These are phyloP conservation scores for Cadophora sp. DNA, from an alignment of 2,329 filamentous ascomycete species.

Conservation along the genomic window DNA sequence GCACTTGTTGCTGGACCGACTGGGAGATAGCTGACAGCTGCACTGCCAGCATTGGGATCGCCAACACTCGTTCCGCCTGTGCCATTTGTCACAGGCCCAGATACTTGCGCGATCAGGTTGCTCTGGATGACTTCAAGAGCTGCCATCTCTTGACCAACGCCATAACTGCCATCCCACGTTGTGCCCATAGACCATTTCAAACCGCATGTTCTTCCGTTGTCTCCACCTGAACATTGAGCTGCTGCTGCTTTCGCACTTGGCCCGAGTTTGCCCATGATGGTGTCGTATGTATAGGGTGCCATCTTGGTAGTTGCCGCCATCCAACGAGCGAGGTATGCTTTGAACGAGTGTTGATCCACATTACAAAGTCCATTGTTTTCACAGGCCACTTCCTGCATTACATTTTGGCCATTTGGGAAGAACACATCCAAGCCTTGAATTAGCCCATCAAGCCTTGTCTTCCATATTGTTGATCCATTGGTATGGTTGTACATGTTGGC, in stretches of 20 bases:
- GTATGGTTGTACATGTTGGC: slow-evolving; percentile 74
- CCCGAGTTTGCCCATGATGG: slow-evolving; percentile 59
- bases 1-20: slow-evolving; percentile 50
- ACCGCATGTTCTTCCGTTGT: slow-evolving; percentile 65
- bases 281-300: slow-evolving; percentile 60
- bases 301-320: slow-evolving; percentile 62
- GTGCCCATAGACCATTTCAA: slow-evolving; percentile 58
- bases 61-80: slow-evolving; percentile 65
- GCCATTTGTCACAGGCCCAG: slow-evolving; percentile 53
- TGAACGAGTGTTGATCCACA: slow-evolving; percentile 68
- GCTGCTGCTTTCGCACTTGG: slow-evolving; percentile 66
- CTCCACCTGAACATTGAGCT: slow-evolving; percentile 65
- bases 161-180: slow-evolving; percentile 62
- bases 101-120: slow-evolving; percentile 59
- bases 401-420: slow-evolving; percentile 58
- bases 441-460: slow-evolving; percentile 62
- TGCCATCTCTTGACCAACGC: slow-evolving; percentile 60
- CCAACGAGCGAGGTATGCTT: slow-evolving; percentile 67
- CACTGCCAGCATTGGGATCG: slow-evolving; percentile 40
- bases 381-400: slow-evolving; percentile 72
- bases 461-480: slow-evolving; percentile 59
- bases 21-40: not conserved
- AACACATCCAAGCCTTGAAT: slow-evolving; percentile 61
- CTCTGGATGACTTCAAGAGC: slow-evolving; percentile 60
- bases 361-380: slow-evolving; percentile 67